These are phyloP conservation scores for Aspergillus sp. DNA, from an alignment of 2,329 filamentous ascomycete genomes.

Conservation along the genomic window DNA sequence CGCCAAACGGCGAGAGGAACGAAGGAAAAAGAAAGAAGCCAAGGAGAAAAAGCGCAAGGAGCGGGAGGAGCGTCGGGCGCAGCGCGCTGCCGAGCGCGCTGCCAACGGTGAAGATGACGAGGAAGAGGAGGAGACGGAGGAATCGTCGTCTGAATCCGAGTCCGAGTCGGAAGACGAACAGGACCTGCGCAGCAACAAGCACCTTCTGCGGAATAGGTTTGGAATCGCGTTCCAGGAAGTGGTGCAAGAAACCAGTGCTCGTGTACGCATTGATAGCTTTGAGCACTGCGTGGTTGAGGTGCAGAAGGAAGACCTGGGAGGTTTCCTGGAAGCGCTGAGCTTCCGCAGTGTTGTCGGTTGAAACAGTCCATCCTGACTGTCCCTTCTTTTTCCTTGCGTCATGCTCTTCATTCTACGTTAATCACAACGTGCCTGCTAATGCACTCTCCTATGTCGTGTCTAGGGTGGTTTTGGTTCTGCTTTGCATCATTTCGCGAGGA, in stretches of 20 bases:
- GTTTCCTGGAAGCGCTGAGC: constrained; percentile 88
- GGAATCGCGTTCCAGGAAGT: constrained; percentile 96
- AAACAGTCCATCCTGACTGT: background rate
- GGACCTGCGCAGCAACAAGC: constrained; percentile 58
- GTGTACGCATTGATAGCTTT: constrained; percentile 92
- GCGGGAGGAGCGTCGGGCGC: constrained; percentile 63
- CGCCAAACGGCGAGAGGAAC: constrained; percentile 66
- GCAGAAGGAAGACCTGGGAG: constrained; percentile 89
- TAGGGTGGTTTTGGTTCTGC: constrained; percentile 12
- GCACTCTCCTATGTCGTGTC: constrained; percentile 9
- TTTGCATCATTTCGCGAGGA: constrained; percentile 16
- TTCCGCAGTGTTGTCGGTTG: constrained; percentile 78
- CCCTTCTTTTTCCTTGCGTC: constrained; percentile 1
- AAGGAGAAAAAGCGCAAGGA: constrained; percentile 66
- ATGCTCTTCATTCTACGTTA: background rate
- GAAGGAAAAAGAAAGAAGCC: constrained; percentile 63
- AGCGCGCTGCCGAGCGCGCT: constrained; percentile 54
- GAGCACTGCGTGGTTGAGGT: constrained; percentile 98
- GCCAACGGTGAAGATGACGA: constrained; percentile 58
- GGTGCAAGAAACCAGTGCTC: constrained; percentile 82
- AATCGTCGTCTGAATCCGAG: constrained; percentile 46
- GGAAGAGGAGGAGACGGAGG: constrained; percentile 65
- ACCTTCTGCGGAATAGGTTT: constrained; percentile 83
- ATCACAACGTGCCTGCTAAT: constrained; percentile 12
- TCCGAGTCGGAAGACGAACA: constrained; percentile 59